Conservation (phyloP, 495 filamentous ascomycete species). For the Penicillium desertorum region DNA sequence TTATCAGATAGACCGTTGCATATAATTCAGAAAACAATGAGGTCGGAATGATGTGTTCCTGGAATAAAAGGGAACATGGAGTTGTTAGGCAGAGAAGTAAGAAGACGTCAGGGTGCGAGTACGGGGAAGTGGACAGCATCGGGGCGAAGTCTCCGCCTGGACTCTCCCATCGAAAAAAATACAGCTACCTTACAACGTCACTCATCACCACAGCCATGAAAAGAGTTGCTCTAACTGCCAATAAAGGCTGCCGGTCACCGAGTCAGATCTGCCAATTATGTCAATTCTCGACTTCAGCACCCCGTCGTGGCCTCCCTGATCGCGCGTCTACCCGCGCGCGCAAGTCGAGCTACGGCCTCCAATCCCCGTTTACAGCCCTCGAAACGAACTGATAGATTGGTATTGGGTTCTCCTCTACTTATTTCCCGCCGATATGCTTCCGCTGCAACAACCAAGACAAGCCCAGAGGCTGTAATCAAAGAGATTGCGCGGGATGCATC, state of each 20-base stretch:
- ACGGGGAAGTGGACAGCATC: slow-evolving; percentile 28
- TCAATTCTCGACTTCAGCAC: slow-evolving; percentile 30
- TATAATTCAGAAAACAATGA: slow-evolving; percentile 13
- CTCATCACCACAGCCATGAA: slow-evolving; percentile 31
- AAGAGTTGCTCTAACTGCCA: slow-evolving; percentile 32
- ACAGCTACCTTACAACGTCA: slow-evolving; percentile 15
- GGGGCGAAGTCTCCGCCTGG: slow-evolving; percentile 32
- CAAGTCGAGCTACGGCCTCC: slow-evolving; percentile 10
- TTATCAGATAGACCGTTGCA: slow-evolving; percentile 7
- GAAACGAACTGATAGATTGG: slow-evolving; percentile 9
- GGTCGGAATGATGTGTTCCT: slow-evolving; percentile 19
- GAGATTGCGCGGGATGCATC: slow-evolving; percentile 31
- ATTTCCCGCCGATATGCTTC: slow-evolving; percentile 17
- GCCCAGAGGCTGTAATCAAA: slow-evolving; percentile 22
- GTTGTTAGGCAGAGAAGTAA: slow-evolving; percentile 29
- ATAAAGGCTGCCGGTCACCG: slow-evolving; percentile 25
- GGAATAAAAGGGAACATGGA: slow-evolving; percentile 22
- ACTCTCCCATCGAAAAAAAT: slow-evolving; percentile 27
- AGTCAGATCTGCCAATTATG: slow-evolving; percentile 42
- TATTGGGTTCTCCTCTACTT: slow-evolving; percentile 1
- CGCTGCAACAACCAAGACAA: slow-evolving; percentile 10
- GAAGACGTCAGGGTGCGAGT: slow-evolving; percentile 31
- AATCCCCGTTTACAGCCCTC: slow-evolving; percentile 22
- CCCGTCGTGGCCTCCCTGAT: slow-evolving; percentile 24
- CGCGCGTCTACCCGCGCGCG: slow-evolving; percentile 18